Conservation (phyloP, 2,329 filamentous ascomycete species). For the Colletotrichum paranaense region DNA sequence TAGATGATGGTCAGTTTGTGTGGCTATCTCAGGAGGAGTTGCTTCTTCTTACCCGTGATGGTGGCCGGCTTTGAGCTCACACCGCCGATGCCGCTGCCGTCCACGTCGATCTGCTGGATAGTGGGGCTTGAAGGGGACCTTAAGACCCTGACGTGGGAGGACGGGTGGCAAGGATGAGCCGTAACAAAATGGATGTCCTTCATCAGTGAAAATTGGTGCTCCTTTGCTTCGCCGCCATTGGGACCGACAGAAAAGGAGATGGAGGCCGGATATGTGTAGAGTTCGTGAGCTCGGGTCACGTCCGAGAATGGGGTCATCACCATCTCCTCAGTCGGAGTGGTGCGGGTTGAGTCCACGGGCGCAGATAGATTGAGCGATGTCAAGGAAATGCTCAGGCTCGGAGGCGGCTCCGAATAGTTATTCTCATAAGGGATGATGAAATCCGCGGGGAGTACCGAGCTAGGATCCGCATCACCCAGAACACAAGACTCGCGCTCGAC, state of each 20-base stretch:
- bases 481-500: constrained; percentile 72
- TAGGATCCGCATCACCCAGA: constrained; percentile 66
- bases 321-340: constrained; percentile 56
- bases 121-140: constrained; percentile 70
- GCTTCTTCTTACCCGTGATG: constrained; percentile 54
- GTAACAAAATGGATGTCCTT: constrained; percentile 75
- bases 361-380: constrained; percentile 61
- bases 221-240: constrained; percentile 52
- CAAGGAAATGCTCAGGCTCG: constrained; percentile 60
- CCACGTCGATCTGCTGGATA: constrained; percentile 67
- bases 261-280: constrained; percentile 53
- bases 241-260: constrained; percentile 52
- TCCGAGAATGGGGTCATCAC: constrained; percentile 52
- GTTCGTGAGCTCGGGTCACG: constrained; percentile 43
- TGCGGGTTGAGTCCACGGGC: constrained; percentile 55
- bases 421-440: constrained; percentile 72
- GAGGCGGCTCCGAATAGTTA: constrained; percentile 59
- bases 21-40: constrained; percentile 33
- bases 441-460: constrained; percentile 67
- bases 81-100: constrained; percentile 55
- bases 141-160: constrained; percentile 66
- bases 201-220: constrained; percentile 57
- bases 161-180: constrained; percentile 72
- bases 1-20: constrained; percentile 39
- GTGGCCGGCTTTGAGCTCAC: constrained; percentile 59